Conservation (phyloP, 2,329 filamentous ascomycete species). For the Sporothrix euskadiensis region DNA sequence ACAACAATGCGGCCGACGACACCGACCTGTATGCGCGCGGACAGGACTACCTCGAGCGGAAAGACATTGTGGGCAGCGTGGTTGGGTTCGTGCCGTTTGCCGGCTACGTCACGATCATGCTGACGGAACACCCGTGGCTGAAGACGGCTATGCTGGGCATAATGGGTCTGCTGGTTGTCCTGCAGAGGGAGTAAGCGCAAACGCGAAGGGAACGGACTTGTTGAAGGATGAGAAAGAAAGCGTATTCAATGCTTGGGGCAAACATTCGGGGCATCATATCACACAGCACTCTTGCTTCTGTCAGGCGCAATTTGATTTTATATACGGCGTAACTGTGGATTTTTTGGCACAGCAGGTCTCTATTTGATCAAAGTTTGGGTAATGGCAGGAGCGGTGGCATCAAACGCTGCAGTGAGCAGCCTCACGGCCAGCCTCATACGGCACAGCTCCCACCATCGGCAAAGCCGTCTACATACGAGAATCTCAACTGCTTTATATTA, state of each 20-base stretch:
- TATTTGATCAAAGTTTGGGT: not conserved
- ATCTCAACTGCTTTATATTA: not conserved
- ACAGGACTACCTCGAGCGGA: slow-evolving; percentile 82
- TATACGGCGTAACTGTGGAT: not conserved
- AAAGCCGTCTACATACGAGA: not conserved
- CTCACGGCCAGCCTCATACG: too few relatives aligned
- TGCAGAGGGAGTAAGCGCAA: slow-evolving; percentile 77
- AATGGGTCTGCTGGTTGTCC: slow-evolving; percentile 90
- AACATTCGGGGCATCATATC: not conserved
- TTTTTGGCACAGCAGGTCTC: not conserved
- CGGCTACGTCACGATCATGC: slow-evolving; percentile 92
- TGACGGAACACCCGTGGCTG: slow-evolving; percentile 94
- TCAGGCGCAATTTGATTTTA: not conserved
- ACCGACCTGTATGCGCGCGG: slow-evolving; percentile 78
- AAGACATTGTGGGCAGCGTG: slow-evolving; percentile 89
- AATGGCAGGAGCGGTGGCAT: too few relatives aligned
- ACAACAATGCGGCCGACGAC: slow-evolving; percentile 94
- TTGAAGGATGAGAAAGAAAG: not conserved
- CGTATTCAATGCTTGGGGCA: not conserved
- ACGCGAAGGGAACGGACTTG: too few relatives aligned
- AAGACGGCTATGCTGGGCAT: slow-evolving; percentile 93
- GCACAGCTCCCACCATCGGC: too few relatives aligned
- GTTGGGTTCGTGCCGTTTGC: slow-evolving; percentile 91
- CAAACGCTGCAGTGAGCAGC: too few relatives aligned
- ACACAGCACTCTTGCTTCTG: not conserved